These are phyloP conservation scores for Cylindrotheca closterium DNA, from an alignment of 108 stramenopile species.

Conservation along the genomic window DNA sequence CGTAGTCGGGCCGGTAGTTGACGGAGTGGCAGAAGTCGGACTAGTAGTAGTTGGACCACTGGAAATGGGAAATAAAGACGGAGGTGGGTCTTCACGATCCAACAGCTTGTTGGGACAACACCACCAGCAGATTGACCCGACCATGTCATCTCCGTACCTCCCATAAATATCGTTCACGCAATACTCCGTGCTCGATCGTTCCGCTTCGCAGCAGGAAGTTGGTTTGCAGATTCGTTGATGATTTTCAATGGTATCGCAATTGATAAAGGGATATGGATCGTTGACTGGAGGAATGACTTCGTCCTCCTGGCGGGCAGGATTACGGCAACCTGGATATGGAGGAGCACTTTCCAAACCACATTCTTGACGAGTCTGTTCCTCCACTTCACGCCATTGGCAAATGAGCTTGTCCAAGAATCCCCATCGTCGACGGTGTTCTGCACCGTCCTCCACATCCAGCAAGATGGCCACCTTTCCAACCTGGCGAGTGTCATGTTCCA, in stretches of 20 bases:
- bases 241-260: conserved; percentile 20
- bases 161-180: conserved; percentile 1
- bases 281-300: conserved; percentile 12
- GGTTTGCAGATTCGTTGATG: conserved; percentile 19
- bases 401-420: conserved; percentile 39
- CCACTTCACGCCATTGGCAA: conserved; percentile 36
- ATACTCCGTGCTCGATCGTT: conserved; percentile 3
- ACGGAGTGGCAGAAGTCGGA: neutral
- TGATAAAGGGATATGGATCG: conserved; percentile 15
- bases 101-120: neutral
- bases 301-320: conserved; percentile 8
- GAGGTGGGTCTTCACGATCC: neutral
- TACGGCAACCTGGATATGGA: conserved; percentile 33
- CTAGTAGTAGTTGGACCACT: neutral
- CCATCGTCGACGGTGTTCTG: conserved; percentile 15
- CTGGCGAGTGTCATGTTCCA: conserved; percentile 26
- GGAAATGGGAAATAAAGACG: neutral
- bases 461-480: conserved; percentile 39
- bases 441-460: conserved; percentile 28
- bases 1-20: too few species aligned
- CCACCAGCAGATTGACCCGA: neutral
- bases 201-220: conserved; percentile 14
- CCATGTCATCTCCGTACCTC: conserved; percentile 1
- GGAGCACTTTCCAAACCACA: conserved; percentile 31
- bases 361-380: conserved; percentile 29